phyloP scores from a whole-genome alignment of 768 basidiomycete genomes.

The Panellus pusillus region DNA sequence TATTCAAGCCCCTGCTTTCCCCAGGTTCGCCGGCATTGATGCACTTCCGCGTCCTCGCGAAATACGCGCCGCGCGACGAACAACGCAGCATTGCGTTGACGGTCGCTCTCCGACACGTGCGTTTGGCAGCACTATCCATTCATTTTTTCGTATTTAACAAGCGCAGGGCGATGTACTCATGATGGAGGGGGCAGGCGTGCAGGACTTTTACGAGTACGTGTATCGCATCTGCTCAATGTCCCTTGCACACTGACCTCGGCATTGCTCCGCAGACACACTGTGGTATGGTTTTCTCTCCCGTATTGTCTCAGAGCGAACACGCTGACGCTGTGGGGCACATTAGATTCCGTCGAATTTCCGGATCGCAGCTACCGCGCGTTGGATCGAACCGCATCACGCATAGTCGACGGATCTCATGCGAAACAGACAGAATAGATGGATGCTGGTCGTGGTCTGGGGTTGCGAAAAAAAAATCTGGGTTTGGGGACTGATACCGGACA shows the following conservation, averaged over 20 bases:
- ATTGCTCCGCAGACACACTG: slow-evolving; percentile 8
- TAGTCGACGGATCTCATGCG: no score
- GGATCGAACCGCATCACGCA: slow-evolving; percentile 9
- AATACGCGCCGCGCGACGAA: slow-evolving; percentile 32
- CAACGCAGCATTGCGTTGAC: slow-evolving; percentile 44
- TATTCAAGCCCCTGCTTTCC: not conserved
- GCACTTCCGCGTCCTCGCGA: slow-evolving; percentile 65
- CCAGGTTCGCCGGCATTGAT: slow-evolving; percentile 63
- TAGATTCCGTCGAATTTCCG: slow-evolving; percentile 18
- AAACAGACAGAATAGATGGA: no score
- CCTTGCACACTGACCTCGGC: not conserved
- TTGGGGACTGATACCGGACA: no score
- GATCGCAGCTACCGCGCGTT: slow-evolving; percentile 17
- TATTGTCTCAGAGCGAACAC: not conserved
- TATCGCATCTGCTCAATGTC: not conserved
- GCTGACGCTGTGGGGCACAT: not conserved
- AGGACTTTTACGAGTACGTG: slow-evolving; percentile 15
- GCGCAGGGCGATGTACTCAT: slow-evolving; percentile 12
- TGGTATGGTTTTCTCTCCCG: slow-evolving; percentile 1
- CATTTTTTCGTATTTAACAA: no score
- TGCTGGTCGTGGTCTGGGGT: no score
- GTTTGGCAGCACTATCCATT: slow-evolving; percentile 40
- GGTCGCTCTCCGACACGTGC: slow-evolving; percentile 67
- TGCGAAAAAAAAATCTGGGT: no score
- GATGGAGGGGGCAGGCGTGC: slow-evolving; percentile 16